Conservation (phyloP, 768 basidiomycete species). For the Rhizopogon vinicolor region DNA sequence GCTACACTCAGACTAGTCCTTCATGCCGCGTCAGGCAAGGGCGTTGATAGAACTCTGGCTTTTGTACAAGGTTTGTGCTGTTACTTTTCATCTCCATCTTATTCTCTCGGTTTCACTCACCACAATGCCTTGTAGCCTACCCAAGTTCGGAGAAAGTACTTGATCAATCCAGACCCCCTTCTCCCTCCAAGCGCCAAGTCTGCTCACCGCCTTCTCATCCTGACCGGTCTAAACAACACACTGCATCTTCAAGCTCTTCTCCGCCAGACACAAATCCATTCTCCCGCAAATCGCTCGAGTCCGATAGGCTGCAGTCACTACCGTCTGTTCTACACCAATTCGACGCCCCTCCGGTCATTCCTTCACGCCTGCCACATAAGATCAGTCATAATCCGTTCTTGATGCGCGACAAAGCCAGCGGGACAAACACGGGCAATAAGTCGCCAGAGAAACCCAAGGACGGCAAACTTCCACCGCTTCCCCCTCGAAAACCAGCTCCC, state of each 20-base stretch:
- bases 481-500: constrained; percentile 32
- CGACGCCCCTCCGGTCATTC: not conserved
- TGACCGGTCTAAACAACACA: constrained; percentile 17
- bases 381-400: constrained; percentile 29
- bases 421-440: not conserved
- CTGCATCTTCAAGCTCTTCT: constrained; percentile 13
- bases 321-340: constrained; percentile 1
- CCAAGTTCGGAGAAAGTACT: constrained; percentile 4
- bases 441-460: constrained; percentile 11
- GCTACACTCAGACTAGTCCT: constrained; percentile 64
- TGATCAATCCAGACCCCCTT: constrained; percentile 8
- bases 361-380: constrained; percentile 13
- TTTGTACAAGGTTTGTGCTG: constrained; percentile 65
- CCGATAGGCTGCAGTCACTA: not conserved
- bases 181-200: constrained; percentile 19
- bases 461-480: constrained; percentile 23
- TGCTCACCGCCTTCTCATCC: constrained; percentile 24
- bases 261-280: constrained; percentile 27
- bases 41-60: constrained; percentile 60
- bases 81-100: not conserved
- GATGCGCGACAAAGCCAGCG: constrained; percentile 15
- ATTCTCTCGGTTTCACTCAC: too few species aligned
- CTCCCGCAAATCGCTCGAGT: constrained; percentile 17
- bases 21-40: constrained; percentile 57
- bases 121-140: constrained; percentile 12